These are phyloP conservation scores for Smithsoniella earleae DNA, from an alignment of 163 green algal species.

Conservation along the genomic window DNA sequence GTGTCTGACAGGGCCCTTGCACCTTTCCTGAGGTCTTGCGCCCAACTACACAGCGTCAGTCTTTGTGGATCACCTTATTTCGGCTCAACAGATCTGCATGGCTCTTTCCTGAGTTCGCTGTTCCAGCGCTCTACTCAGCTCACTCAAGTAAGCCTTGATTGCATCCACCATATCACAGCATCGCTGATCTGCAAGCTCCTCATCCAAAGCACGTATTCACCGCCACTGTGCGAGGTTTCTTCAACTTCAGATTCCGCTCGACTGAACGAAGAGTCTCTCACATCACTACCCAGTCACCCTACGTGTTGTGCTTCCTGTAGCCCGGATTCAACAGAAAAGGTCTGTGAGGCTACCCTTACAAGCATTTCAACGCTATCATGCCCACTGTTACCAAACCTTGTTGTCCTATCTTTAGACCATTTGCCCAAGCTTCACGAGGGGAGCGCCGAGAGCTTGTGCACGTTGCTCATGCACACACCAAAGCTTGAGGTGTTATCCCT, in stretches of 20 bases:
- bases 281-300: too few relatives aligned
- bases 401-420: not conserved
- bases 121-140: not conserved
- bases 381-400: not conserved
- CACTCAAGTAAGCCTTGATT: conserved; percentile 5
- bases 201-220: too few relatives aligned
- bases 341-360: not conserved
- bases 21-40: not conserved
- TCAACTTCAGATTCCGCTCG: too few relatives aligned
- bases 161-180: conserved; percentile 13
- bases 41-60: not conserved
- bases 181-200: not conserved
- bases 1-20: not conserved
- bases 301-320: too few relatives aligned
- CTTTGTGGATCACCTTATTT: conserved; percentile 21
- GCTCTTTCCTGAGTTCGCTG: not conserved
- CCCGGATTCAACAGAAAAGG: not conserved
- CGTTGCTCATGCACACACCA: not conserved
- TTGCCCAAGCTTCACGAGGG: conserved; percentile 11
- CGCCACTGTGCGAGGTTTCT: too few relatives aligned
- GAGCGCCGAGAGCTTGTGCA: not conserved
- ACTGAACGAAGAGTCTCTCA: too few relatives aligned
- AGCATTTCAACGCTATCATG: not conserved
- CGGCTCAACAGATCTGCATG: not conserved
- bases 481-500: not conserved